Base-by-base conservation (phyloP, 164 flowering plant genomes). In the Macadamia tetraphylla region DNA sequence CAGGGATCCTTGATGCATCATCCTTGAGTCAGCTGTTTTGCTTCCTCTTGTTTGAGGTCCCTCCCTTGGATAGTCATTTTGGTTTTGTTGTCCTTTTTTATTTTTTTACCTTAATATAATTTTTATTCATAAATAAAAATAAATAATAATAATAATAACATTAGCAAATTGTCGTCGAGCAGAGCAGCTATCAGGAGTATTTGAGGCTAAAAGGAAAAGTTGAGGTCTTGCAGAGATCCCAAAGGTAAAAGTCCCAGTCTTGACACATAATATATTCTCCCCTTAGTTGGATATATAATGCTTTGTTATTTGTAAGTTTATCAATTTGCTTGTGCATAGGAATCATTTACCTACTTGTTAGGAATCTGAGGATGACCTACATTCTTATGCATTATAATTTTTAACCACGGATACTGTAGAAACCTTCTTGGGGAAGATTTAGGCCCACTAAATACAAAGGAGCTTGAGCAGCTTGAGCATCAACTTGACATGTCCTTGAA, bases 391-490 rank as follows among this genome's bases (percentile, higher is more conserved):
- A 60, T 56, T 44, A 30, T 58, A 31, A 46, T 17, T 35, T 13
- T 59, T 3, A 57, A 14, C 59, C 17, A 51, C 58, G 35, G 18
- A 13, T 56, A 13, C 1, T 65, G 64, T 29, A 85, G 89, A 70
- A 81, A 85, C 71, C 73, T 85, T 18, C 81, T 80, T 0, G 87
- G 89, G 14, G 87, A 85, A 67, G 89, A 85, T 43, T 75, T 85
- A 81, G 81, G 73, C 14, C 68, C 77, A 1, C 61, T 85, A 42
- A 70, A 64, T 29, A 69, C 78, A 23, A 82, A 75, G 75, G 87
- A 85, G 66, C 85, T 85, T 51, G 87, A 85, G 42, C 84, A 80
- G 58, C 84, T 85, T 49, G 89, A 85, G 74, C 72, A 72, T 35
- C 83, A 79, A 63, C 71, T 85, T 10, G 85, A 85, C 31, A 52